Evolutionary conservation across 495 filamentous ascomycete species (phyloP), one percentile per base, ranked within the genome.

Genomic region (Bacidia rubella): DNA sequence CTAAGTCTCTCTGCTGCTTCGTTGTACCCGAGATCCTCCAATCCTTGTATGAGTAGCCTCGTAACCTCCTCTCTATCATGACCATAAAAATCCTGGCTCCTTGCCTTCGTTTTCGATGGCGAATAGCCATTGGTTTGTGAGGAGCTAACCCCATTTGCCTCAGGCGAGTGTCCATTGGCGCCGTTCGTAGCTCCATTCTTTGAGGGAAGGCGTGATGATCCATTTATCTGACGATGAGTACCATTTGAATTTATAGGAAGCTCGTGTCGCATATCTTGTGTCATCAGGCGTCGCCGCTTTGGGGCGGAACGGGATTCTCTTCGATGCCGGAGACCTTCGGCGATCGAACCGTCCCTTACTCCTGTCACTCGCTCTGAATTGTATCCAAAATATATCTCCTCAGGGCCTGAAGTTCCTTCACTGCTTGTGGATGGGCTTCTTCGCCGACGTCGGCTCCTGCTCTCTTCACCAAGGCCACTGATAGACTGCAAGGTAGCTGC

Each of bases 51-150:
- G 56, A 96, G 66, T 49, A 99, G 85, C 48, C 92, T 75, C 5
- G 92, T 92, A 11, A 97, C 82, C 68, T 99, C 90, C 70, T 93
- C 90, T 62, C 88, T 81, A 63, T 90, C 82, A 63, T 99, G 90
- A 20, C 87, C 89, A 57, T 78, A 83, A 61, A 81, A 87, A 47
- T 70, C 69, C 11, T 68, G 53, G 24, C 65, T 52, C 54, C 63
- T 59, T 11, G 63, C 54, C 21, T 61, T 61, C 17, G 65, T 57
- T 58, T 71, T 70, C 43, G 60, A 46, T 26, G 59, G 44, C 3
- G 63, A 64, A 24, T 65, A 62, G 24, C 77, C 76, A 55, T 80
- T 81, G 3, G 67, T 66, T 38, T 71, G 63, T 21, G 53, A 44
- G 17, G 58, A 51, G 11, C 64, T 56, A 27, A 63, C 63, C 11